Evolutionary conservation across 2,329 filamentous ascomycete genomes (phyloP).

Genomic region (Fusarium floridanum): DNA sequence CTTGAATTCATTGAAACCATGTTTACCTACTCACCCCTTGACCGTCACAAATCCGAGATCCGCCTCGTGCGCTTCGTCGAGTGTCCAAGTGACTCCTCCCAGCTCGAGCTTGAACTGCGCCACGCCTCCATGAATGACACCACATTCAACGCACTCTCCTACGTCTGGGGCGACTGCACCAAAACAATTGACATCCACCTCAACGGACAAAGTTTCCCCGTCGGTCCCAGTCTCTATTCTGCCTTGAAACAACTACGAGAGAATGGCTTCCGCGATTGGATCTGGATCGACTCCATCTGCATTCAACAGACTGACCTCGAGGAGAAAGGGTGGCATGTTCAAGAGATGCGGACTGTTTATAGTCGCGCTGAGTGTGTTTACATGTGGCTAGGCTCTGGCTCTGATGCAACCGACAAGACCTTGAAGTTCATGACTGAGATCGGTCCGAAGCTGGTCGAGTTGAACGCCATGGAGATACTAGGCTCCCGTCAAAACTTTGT

Average conservation of each 20-base stretch:
- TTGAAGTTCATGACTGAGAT: conserved; percentile 13
- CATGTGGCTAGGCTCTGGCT: conserved; percentile 34
- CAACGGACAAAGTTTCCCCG: background rate
- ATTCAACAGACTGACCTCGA: conserved; percentile 30
- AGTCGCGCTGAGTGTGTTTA: conserved; percentile 18
- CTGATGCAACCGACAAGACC: background rate
- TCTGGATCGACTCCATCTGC: conserved; percentile 43
- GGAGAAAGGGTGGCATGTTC: conserved; percentile 37
- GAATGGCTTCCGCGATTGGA: conserved; percentile 16
- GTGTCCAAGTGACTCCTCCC: background rate
- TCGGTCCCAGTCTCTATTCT: background rate
- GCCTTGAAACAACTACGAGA: background rate
- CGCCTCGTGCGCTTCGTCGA: background rate
- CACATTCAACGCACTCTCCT: background rate
- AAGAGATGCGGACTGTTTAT: conserved; percentile 36
- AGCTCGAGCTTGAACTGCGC: background rate
- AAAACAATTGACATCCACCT: background rate
- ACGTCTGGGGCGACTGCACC: background rate
- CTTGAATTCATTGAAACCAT: background rate
- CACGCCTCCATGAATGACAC: background rate
- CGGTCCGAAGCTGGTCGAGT: background rate
- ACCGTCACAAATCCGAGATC: background rate
- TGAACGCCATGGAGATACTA: background rate
- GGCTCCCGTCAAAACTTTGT: background rate
- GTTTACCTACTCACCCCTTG: background rate